phyloP scores from a whole-genome alignment of 2,329 filamentous ascomycete species.

The Plectosphaerella sp. region DNA sequence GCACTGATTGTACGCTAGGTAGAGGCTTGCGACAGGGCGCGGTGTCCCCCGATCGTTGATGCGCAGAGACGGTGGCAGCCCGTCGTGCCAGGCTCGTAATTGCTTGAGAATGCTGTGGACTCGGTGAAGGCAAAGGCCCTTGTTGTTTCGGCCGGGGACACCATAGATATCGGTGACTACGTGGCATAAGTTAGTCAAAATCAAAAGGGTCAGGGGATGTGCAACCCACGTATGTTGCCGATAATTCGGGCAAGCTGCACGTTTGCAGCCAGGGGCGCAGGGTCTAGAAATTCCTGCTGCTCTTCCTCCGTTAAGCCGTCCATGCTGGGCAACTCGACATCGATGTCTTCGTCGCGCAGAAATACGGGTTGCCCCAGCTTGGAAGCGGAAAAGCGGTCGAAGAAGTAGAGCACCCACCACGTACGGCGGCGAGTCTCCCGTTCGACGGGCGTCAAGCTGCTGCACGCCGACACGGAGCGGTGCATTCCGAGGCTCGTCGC shows the following conservation, averaged over 20 bases:
- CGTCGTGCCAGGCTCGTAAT: constrained; percentile 21
- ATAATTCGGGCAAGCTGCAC: constrained; percentile 23
- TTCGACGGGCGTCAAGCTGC: constrained; percentile 15
- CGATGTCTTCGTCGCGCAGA: constrained; percentile 25
- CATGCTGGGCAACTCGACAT: constrained; percentile 23
- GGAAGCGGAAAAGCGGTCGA: constrained; percentile 25
- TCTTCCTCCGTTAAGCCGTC: constrained; percentile 18
- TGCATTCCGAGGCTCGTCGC: constrained; percentile 37
- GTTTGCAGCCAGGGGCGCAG: constrained; percentile 19
- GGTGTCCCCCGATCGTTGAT: constrained; percentile 19
- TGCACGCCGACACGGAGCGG: constrained; percentile 17
- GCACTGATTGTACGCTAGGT: constrained; percentile 27
- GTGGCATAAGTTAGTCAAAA: background rate
- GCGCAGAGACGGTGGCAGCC: constrained; percentile 16
- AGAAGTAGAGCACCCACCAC: constrained; percentile 28
- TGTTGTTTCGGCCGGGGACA: constrained; percentile 19
- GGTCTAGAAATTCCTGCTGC: constrained; percentile 22
- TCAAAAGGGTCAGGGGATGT: background rate
- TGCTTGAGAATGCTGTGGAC: constrained; percentile 22
- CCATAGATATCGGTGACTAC: constrained; percentile 21
- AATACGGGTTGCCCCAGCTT: constrained; percentile 26
- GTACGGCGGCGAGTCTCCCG: constrained; percentile 41
- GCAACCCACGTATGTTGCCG: constrained; percentile 9
- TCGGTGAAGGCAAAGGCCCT: constrained; percentile 20
- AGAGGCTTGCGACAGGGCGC: constrained; percentile 26